Percentiles rank a stretch among this genome's conserved stretches.
phyloP scores from a whole-genome alignment of 140 eudicot species.

The Senecio squalidus region DNA sequence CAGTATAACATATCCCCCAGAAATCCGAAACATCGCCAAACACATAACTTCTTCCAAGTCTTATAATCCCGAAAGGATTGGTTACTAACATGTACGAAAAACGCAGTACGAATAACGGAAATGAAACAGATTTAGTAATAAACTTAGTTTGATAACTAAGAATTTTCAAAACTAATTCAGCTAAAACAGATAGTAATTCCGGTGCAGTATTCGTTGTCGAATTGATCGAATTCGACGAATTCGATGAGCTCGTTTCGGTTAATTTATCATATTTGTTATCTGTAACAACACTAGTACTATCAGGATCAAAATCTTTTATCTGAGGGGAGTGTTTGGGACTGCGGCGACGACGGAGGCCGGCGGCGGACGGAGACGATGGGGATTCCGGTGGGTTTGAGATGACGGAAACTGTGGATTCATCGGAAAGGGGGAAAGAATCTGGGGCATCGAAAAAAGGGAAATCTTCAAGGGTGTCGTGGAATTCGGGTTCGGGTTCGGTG shows the following conservation, averaged over 20 bases:
- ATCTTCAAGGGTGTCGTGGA: constrained; percentile 42
- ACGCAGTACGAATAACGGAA: constrained; percentile 44
- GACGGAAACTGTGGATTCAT: constrained; percentile 5
- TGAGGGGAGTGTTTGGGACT: constrained; percentile 11
- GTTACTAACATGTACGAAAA: constrained; percentile 38
- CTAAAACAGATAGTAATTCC: constrained; percentile 27
- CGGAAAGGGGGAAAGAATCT: constrained; percentile 11
- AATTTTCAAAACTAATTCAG: constrained; percentile 42
- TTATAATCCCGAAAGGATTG: constrained; percentile 44
- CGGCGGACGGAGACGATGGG: constrained; percentile 23
- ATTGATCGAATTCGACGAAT: constrained; percentile 18
- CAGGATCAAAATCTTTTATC: constrained; percentile 28
- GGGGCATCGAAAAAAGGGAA: constrained; percentile 42
- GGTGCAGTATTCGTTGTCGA: too few species aligned
- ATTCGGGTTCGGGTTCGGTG: constrained; percentile 14
- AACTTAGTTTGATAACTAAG: constrained; percentile 41
- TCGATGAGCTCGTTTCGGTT: constrained; percentile 18
- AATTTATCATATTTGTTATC: background rate
- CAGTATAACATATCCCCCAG: constrained; percentile 18
- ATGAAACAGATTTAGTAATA: constrained; percentile 32
- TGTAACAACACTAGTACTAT: constrained; percentile 21
- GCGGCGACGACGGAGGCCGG: constrained; percentile 62
- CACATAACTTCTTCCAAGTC: constrained; percentile 20
- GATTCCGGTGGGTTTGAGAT: constrained; percentile 22
- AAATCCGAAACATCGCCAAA: constrained; percentile 6